Evolutionary conservation across 2,329 filamentous ascomycete species (phyloP).

Genomic region (Hypoxylon sp.): DNA sequence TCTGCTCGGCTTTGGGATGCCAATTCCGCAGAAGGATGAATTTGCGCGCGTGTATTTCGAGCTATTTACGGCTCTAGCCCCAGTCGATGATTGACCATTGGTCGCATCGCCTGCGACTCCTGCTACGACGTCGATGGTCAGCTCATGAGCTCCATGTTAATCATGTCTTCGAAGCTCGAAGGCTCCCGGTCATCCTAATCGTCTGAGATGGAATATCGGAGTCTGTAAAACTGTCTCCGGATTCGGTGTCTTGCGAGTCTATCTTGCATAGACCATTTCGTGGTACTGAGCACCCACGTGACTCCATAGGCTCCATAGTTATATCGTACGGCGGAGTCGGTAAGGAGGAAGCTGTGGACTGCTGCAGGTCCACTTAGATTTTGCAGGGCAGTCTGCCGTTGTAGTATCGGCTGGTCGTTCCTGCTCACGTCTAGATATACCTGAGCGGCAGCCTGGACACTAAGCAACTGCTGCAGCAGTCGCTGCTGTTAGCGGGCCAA

Average conservation of each 20-base stretch:
- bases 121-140: background rate
- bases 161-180: background rate
- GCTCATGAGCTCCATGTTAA: background rate
- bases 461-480: constrained; percentile 91
- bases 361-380: constrained; percentile 70
- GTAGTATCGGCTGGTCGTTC: constrained; percentile 63
- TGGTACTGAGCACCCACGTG: background rate
- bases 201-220: constrained; percentile 7
- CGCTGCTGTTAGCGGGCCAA: constrained; percentile 94
- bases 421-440: constrained; percentile 84
- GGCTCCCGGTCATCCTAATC: background rate
- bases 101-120: background rate
- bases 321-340: constrained; percentile 65
- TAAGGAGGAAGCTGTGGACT: constrained; percentile 67
- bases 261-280: background rate
- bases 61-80: background rate
- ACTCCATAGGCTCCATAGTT: background rate
- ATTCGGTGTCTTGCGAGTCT: background rate
- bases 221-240: constrained; percentile 1
- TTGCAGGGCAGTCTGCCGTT: constrained; percentile 62
- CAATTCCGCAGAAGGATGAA: background rate
- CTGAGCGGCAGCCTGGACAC: constrained; percentile 83
- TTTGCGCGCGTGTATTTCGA: background rate
- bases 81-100: background rate
- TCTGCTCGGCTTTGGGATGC: background rate